Evolutionary conservation across 2,329 filamentous ascomycete species (phyloP), one percentile per base, ranked within the genome.

Genomic region (Corniculantispora saksenae): DNA sequence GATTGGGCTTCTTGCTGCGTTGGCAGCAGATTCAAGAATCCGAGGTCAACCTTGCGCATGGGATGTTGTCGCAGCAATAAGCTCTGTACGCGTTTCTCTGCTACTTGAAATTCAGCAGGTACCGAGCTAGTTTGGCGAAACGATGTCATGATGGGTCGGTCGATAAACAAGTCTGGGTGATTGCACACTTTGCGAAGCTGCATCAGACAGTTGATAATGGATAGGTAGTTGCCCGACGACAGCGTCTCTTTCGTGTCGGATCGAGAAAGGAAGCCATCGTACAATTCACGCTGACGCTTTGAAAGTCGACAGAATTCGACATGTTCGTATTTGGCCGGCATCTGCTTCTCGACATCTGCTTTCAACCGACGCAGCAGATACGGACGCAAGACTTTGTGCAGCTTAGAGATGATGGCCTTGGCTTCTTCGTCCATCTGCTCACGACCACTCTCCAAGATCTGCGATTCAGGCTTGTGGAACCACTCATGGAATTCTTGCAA

Each of bases 131-230:
- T 84, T 91, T 98, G 97, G 3, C 93, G 92, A 76, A 97, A 97
- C 1, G 95, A 98, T 0, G 94, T 99, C 79, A 97, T 95, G 72
- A 99, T 98, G 1, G 93, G 94, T 19, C 95, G 88, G 66, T 97
- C 97, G 70, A 98, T 91, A 72, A 99, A 99, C 10, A 99, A 84
- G 78, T 99, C 95, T 0, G 95, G 96, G 74, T 99, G 95, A 71
- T 99, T 99, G 83, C 95, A 99, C 60, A 99, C 96, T 76, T 98
- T 97, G 57, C 95, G 89, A 61, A 99, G 83, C 75, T 97, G 95
- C 93, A 99, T 97, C 60, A 99, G 81, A 77, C 96, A 98, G 75
- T 97, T 97, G 79, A 98, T 98, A 75, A 99, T 97, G 21, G 93
- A 97, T 68, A 99, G 87, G 75, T 97, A 97, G 72, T 98, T 99